These are phyloP conservation scores for Rhizopus microsporus DNA, from an alignment of 371 early-diverging fungal species.

Conservation along the genomic window DNA sequence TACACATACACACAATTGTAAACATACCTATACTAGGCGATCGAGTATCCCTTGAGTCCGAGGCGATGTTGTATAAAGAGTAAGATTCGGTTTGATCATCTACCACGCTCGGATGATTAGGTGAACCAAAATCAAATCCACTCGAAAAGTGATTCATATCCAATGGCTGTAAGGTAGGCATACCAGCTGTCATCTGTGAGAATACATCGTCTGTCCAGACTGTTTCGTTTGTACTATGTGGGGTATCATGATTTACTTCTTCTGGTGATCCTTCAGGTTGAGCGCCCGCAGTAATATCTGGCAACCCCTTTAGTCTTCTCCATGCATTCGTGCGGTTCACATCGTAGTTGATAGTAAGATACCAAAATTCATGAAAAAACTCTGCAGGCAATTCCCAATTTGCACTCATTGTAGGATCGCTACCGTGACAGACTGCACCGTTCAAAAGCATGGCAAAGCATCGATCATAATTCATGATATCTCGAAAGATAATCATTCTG, in stretches of 20 bases:
- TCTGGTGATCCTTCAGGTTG: conserved; percentile 1
- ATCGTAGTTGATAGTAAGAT: conserved; percentile 43
- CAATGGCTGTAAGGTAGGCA: conserved; percentile 30
- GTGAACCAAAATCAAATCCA: conserved; percentile 31
- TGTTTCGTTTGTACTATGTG: conserved; percentile 4
- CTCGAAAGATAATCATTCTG: conserved; percentile 61
- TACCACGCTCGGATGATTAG: conserved; percentile 3
- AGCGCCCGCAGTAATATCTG: conserved; percentile 22
- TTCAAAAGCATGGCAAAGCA: conserved; percentile 53
- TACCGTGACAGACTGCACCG: conserved; percentile 55
- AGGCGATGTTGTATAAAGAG: conserved; percentile 30
- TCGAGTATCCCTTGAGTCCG: conserved; percentile 21
- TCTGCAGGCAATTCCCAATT: conserved; percentile 60
- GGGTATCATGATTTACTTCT: not conserved
- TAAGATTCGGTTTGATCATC: not conserved
- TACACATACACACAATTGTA: not conserved
- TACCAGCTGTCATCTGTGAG: conserved; percentile 24
- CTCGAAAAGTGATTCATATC: conserved; percentile 24
- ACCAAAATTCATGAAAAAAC: conserved; percentile 60
- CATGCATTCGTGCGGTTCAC: conserved; percentile 36
- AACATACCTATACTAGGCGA: conserved; percentile 37
- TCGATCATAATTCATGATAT: conserved; percentile 57
- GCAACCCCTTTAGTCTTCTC: conserved; percentile 38
- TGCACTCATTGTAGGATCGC: conserved; percentile 59
- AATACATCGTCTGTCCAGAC: conserved; percentile 31